Conservation (phyloP, 2,329 filamentous ascomycete genomes). For the Colletotrichum godetiae region DNA sequence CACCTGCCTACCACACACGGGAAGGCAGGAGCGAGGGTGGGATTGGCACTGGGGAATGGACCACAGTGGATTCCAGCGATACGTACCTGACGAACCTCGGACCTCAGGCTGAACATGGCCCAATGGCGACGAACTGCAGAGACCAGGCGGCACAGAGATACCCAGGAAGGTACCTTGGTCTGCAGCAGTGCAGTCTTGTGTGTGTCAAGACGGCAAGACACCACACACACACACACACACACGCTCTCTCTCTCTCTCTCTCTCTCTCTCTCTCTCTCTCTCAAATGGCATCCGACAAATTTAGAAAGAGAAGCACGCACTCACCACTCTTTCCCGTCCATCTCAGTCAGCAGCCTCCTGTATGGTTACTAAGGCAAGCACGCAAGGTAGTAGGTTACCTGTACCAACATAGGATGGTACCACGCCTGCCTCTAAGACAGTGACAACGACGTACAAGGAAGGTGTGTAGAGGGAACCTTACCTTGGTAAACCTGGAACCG, state of each 20-base stretch:
- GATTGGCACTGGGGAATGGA: neutral
- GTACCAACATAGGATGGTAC: neutral
- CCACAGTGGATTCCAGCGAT: neutral
- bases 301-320: neutral
- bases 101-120: neutral
- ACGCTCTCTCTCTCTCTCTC: no score
- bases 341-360: neutral
- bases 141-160: no score
- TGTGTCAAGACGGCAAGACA: neutral
- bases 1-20: conserved; percentile 20
- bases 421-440: neutral
- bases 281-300: neutral
- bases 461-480: neutral
- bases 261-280: no score
- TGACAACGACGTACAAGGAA: neutral
- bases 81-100: conserved; percentile 9
- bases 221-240: neutral
- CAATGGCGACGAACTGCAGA: neutral
- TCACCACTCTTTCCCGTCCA: neutral
- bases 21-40: conserved; percentile 26
- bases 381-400: neutral
- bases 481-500: neutral
- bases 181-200: no score
- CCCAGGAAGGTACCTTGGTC: no score
- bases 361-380: neutral